phyloP scores from a whole-genome alignment of 202 grass and related monocot genomes.

The Brachypodium distachyon region DNA sequence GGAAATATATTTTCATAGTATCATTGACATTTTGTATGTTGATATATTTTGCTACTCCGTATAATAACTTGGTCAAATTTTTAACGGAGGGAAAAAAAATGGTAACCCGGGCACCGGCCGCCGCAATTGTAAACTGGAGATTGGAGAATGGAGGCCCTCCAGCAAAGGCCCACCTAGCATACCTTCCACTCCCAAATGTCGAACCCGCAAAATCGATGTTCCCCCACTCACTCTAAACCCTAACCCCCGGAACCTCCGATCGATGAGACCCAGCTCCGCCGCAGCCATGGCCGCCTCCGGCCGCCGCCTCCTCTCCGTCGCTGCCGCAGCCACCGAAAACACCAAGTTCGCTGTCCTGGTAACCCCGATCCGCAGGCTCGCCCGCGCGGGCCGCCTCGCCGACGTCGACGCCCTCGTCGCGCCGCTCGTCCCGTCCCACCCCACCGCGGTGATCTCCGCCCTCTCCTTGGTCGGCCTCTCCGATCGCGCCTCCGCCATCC shows the following conservation, averaged over 20 bases:
- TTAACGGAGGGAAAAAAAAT: no score
- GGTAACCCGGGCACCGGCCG: no score
- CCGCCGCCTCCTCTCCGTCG: slow-evolving; percentile 18
- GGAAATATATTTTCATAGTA: no score
- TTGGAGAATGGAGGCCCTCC: neutral
- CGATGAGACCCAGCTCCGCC: neutral
- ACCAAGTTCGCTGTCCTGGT: slow-evolving; percentile 1
- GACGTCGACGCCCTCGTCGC: slow-evolving; percentile 56
- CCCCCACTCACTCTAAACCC: slow-evolving; percentile 14
- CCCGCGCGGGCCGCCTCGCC: slow-evolving; percentile 30
- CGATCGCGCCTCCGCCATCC: slow-evolving; percentile 39
- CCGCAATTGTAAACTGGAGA: no score
- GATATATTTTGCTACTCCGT: no score
- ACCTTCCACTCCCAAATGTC: neutral
- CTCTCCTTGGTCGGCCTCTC: slow-evolving; percentile 57
- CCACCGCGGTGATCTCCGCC: slow-evolving; percentile 26
- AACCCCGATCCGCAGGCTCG: slow-evolving; percentile 39
- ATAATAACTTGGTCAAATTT: no score
- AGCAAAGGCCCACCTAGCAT: neutral
- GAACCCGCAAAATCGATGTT: neutral
- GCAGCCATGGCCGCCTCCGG: slow-evolving; percentile 23
- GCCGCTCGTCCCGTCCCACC: slow-evolving; percentile 32
- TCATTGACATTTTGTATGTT: no score
- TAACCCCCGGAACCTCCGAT: neutral
- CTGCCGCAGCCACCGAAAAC: neutral